These are phyloP conservation scores for Nymphaea colorata DNA, from an alignment of 164 flowering plant species.

Conservation along the genomic window DNA sequence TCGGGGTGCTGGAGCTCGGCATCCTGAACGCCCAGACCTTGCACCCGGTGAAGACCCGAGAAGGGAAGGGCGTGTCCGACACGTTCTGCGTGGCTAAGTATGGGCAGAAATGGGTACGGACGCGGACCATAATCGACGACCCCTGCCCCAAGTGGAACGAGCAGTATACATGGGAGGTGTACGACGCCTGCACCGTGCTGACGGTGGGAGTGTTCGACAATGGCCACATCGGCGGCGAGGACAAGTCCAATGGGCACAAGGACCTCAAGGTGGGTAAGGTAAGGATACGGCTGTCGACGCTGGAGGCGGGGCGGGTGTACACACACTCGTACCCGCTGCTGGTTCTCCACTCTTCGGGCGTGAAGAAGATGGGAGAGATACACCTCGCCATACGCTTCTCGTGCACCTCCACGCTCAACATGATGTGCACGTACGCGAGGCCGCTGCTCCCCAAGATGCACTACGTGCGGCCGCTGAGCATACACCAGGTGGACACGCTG, in stretches of 20 bases:
- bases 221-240: conserved; percentile 58
- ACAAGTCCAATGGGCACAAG: conserved; percentile 23
- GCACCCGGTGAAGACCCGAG: conserved; percentile 83
- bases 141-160: conserved; percentile 66
- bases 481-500: conserved; percentile 67
- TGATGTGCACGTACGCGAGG: conserved; percentile 61
- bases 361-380: conserved; percentile 90
- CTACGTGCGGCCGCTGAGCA: conserved; percentile 53
- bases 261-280: conserved; percentile 83
- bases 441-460: conserved; percentile 90
- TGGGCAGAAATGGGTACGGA: conserved; percentile 83
- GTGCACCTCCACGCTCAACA: conserved; percentile 70
- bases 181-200: conserved; percentile 74
- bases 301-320: conserved; percentile 78
- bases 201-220: conserved; percentile 84
- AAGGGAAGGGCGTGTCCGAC: conserved; percentile 71
- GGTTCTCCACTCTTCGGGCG: conserved; percentile 72
- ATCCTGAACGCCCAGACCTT: conserved; percentile 65
- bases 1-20: conserved; percentile 82
- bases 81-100: conserved; percentile 88
- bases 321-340: conserved; percentile 88
- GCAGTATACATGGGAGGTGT: conserved; percentile 93
- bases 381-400: conserved; percentile 82
- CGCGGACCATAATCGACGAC: conserved; percentile 60
- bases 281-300: conserved; percentile 62